Conservation (phyloP, 2,329 filamentous ascomycete species). For the Ascochyta viciae-villosae region DNA sequence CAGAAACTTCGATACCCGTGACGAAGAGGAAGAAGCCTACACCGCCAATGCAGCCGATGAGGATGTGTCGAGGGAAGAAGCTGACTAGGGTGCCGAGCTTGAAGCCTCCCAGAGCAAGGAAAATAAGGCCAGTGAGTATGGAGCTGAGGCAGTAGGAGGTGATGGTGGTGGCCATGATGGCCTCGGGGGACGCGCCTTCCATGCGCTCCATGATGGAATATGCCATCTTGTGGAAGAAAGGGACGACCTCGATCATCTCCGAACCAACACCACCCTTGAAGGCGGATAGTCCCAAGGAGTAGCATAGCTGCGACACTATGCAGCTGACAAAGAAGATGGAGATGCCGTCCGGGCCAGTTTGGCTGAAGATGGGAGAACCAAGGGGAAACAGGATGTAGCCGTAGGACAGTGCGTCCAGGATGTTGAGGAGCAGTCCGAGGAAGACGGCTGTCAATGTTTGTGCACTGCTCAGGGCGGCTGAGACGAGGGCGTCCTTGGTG, state of each 20-base stretch:
- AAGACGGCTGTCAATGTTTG: slow-evolving; percentile 84
- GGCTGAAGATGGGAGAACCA: slow-evolving; percentile 82
- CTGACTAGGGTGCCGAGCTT: slow-evolving; percentile 90
- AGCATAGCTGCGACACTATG: slow-evolving; percentile 90
- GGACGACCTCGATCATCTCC: slow-evolving; percentile 97
- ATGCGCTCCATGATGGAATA: slow-evolving; percentile 81
- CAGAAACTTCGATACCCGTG: slow-evolving; percentile 93
- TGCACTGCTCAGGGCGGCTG: slow-evolving; percentile 68
- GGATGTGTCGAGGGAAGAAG: slow-evolving; percentile 94
- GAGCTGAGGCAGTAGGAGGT: slow-evolving; percentile 89
- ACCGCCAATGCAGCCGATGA: slow-evolving; percentile 96
- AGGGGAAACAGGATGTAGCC: slow-evolving; percentile 90
- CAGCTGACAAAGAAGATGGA: slow-evolving; percentile 99
- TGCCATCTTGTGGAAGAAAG: slow-evolving; percentile 99
- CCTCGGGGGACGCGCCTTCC: slow-evolving; percentile 79
- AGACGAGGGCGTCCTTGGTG: slow-evolving; percentile 71
- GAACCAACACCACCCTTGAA: slow-evolving; percentile 93
- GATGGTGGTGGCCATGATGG: slow-evolving; percentile 93
- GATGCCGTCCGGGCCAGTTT: slow-evolving; percentile 89
- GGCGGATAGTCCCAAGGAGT: slow-evolving; percentile 81
- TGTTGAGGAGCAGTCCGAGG: slow-evolving; percentile 86
- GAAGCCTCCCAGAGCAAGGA: slow-evolving; percentile 88
- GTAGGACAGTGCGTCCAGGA: slow-evolving; percentile 93
- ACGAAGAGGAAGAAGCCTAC: slow-evolving; percentile 94
- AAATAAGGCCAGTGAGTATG: slow-evolving; percentile 87